Base-by-base conservation (phyloP, 768 basidiomycete species). In the Trametopsis cervina region DNA sequence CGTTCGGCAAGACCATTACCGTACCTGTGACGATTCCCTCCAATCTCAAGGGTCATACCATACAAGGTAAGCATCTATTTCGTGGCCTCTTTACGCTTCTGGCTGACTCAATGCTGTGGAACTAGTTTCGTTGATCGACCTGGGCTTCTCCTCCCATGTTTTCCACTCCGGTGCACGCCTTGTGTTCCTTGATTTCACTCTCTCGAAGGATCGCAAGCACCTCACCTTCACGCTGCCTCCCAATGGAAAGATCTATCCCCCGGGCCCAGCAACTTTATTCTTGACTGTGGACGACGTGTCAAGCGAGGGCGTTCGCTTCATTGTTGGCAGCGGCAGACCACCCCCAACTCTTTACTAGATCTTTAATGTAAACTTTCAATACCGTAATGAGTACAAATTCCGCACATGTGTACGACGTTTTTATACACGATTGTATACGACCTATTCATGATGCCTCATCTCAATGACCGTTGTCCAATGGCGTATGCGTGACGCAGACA, bases 161-260 rank as follows among this genome's bases (percentile, higher is more conserved):
- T 66, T 66, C 64, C 66, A 66, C 47, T 63, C 66, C 20, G 62
- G 64, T 33, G 53, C 59, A 2, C 66, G 65, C 1, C 54, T 68
- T 10, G 66, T 68, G 7, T 68, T 62, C 51, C 59, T 68, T 54
- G 58, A 62, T 4, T 57, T 65, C 2, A 50, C 52, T 4, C 50
- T 68, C 9, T 63, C 61, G 4, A 46, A 45, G 2, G 60, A 64
- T 45, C 54, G 53, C 26, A 67, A 54, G 36, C 61, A 60, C 26
- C 57, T 66, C 13, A 65, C 52, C 11, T 61, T 65, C 35, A 63
- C 62, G 17, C 64, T 62, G 39, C 69, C 65, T 17, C 66, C 62
- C 46, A 73, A 66, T 51, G 59, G 63, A 24, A 56, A 60, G 13
- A 61, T 67, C 21, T 69, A 57, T 47, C 64, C 66, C 22, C 64